Evolutionary conservation across 768 basidiomycete species (phyloP).

Genomic region (Zangia roseola): DNA sequence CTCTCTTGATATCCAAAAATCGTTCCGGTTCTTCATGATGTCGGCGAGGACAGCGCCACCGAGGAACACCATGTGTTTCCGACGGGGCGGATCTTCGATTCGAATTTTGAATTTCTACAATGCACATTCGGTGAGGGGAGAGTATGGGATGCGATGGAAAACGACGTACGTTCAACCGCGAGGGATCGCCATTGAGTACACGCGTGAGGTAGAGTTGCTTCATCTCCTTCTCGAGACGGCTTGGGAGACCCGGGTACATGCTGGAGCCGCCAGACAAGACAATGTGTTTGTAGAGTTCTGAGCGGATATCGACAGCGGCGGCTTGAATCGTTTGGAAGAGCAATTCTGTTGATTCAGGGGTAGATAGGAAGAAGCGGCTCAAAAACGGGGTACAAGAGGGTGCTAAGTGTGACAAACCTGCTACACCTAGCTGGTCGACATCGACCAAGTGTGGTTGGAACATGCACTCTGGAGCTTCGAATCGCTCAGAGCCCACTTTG

Average conservation of each 20-base stretch:
- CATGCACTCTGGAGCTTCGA: slow-evolving; percentile 99
- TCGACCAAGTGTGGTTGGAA: slow-evolving; percentile 99
- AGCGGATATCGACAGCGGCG: slow-evolving; percentile 85
- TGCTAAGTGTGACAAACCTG: slow-evolving; percentile 52
- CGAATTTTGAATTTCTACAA: slow-evolving; percentile 97
- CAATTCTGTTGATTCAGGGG: slow-evolving; percentile 59
- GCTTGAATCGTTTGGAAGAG: slow-evolving; percentile 93
- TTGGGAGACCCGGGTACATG: slow-evolving; percentile 98
- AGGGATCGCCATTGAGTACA: slow-evolving; percentile 81
- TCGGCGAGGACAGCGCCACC: slow-evolving; percentile 98
- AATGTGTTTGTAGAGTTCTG: slow-evolving; percentile 96
- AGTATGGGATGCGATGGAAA: neutral
- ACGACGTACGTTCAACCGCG: slow-evolving; percentile 77
- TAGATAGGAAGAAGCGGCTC: neutral
- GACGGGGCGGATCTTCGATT: slow-evolving; percentile 96
- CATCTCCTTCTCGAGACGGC: slow-evolving; percentile 98
- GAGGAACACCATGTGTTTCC: slow-evolving; percentile 99
- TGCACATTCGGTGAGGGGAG: neutral
- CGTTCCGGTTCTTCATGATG: slow-evolving; percentile 93
- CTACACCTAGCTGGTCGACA: slow-evolving; percentile 93
- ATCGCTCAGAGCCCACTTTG: slow-evolving; percentile 97
- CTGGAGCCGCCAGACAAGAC: slow-evolving; percentile 97
- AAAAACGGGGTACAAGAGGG: neutral
- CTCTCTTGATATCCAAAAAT: slow-evolving; percentile 93
- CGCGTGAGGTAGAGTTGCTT: slow-evolving; percentile 95